phyloP scores from a whole-genome alignment of 331 rosid genomes.

The Malus hybrid region DNA sequence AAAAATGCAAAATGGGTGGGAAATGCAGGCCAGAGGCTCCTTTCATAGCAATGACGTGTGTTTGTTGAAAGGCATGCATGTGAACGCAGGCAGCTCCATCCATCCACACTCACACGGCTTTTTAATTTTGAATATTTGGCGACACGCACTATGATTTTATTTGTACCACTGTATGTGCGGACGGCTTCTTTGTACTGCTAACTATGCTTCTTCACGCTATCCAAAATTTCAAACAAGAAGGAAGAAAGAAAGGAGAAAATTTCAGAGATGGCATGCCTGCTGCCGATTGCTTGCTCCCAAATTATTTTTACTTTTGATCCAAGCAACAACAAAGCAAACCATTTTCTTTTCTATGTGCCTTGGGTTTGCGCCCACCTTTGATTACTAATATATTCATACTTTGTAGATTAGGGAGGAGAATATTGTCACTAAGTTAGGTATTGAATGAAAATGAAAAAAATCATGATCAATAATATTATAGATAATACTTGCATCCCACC shows the following conservation, averaged over 20 bases:
- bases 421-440: not conserved
- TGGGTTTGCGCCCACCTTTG: not conserved
- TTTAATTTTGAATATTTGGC: not conserved
- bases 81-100: not conserved
- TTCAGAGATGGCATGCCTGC: not conserved
- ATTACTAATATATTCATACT: not conserved
- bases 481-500: too few species aligned
- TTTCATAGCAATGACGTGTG: not conserved
- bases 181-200: not conserved
- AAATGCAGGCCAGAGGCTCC: not conserved
- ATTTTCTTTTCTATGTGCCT: not conserved
- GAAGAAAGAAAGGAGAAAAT: not conserved
- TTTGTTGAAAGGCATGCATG: not conserved
- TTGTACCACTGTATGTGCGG: not conserved
- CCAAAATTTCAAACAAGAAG: not conserved
- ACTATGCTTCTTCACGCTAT: not conserved
- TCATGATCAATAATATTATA: too few species aligned
- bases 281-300: not conserved
- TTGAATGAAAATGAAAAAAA: too few species aligned
- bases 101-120: not conserved
- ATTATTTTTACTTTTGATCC: not conserved
- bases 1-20: not conserved
- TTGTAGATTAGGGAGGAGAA: not conserved
- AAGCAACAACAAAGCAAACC: not conserved
- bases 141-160: not conserved